These are phyloP conservation scores for Piromyces finnis DNA, from an alignment of 192 early-diverging fungal species.

Conservation along the genomic window DNA sequence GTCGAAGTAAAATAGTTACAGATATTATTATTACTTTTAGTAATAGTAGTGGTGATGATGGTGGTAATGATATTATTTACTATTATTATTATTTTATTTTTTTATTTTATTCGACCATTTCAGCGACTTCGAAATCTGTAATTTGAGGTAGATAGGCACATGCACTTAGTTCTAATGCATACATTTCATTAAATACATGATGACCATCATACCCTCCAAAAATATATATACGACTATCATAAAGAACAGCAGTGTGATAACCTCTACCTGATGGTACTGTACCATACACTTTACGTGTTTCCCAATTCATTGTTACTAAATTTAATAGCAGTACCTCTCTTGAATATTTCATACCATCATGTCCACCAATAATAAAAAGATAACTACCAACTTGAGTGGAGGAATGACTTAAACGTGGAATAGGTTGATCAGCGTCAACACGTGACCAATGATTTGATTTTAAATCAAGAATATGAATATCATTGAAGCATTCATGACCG, in stretches of 20 bases:
- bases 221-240: constrained; percentile 62
- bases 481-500: constrained; percentile 59
- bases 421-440: constrained; percentile 35
- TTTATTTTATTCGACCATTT: not conserved
- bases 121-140: constrained; percentile 52
- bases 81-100: not conserved
- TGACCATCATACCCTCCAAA: constrained; percentile 81
- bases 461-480: constrained; percentile 39
- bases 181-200: constrained; percentile 69
- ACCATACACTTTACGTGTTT: constrained; percentile 53
- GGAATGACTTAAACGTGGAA: constrained; percentile 68
- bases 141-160: constrained; percentile 81
- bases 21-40: no score
- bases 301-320: constrained; percentile 76
- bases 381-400: constrained; percentile 78
- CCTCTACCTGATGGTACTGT: constrained; percentile 48
- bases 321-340: constrained; percentile 69
- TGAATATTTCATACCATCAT: constrained; percentile 67
- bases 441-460: constrained; percentile 27
- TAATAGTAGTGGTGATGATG: no score
- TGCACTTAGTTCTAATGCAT: constrained; percentile 58
- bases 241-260: constrained; percentile 62
- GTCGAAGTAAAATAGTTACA: no score
- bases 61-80: no score
- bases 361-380: constrained; percentile 73